Percentiles rank a stretch among this genome's conserved stretches.
These are phyloP conservation scores for Ormosia semicastrata DNA, from an alignment of 306 rosid species.

Conservation along the genomic window DNA sequence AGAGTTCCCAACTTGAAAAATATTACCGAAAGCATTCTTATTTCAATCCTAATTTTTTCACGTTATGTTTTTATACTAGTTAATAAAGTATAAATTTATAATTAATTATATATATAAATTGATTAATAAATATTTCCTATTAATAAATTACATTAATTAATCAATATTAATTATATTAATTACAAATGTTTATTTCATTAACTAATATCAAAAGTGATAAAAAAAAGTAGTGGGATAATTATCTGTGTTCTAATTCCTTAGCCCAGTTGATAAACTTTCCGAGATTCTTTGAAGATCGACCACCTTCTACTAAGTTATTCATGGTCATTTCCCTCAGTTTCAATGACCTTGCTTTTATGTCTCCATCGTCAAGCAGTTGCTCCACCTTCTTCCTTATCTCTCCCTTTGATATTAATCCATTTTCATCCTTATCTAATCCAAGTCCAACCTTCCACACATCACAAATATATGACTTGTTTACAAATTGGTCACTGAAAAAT, in stretches of 20 bases:
- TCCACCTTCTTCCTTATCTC: slow-evolving; percentile 25
- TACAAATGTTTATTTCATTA: too few species aligned
- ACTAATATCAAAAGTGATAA: too few species aligned
- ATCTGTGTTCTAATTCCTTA: too few species aligned
- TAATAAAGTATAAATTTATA: too few species aligned
- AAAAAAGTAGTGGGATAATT: too few species aligned
- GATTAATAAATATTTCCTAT: too few species aligned
- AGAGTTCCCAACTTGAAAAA: too few species aligned
- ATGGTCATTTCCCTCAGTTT: slow-evolving; percentile 2
- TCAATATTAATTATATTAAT: too few species aligned
- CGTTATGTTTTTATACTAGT: too few species aligned
- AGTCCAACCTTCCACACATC: slow-evolving; percentile 32
- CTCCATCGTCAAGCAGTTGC: slow-evolving; percentile 8
- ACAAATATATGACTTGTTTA: slow-evolving; percentile 22
- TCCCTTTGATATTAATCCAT: background rate
- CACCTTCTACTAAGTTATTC: slow-evolving; percentile 3
- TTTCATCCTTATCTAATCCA: background rate
- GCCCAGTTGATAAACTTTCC: slow-evolving; percentile 26
- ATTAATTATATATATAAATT: too few species aligned
- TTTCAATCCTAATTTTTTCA: too few species aligned
- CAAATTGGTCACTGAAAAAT: slow-evolving; percentile 16
- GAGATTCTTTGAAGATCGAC: slow-evolving; percentile 17
- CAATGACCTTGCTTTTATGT: background rate
- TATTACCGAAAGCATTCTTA: background rate
- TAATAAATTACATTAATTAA: too few species aligned